Evolutionary conservation across 2,329 filamentous ascomycete species (phyloP).

Genomic region (Aspergillus cejpii): DNA sequence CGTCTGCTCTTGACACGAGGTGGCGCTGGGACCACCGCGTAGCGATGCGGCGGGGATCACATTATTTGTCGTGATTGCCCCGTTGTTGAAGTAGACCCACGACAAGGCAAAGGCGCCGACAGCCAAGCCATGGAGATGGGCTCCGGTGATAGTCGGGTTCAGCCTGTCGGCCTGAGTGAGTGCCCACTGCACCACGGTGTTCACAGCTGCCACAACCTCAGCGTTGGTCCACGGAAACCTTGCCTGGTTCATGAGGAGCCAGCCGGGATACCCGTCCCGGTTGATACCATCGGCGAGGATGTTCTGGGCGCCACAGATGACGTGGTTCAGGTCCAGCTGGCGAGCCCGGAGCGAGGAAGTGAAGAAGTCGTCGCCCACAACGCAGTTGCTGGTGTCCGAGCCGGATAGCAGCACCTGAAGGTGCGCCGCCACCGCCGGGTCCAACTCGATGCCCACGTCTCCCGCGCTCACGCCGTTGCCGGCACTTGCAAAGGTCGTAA

Average conservation of each 20-base stretch:
- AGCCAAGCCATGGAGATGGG: neutral
- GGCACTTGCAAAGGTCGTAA: constrained; percentile 4
- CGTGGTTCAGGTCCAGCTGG: neutral
- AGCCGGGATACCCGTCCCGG: neutral
- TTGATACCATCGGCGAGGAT: neutral
- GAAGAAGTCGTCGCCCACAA: neutral
- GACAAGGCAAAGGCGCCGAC: neutral
- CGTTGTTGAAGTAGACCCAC: neutral
- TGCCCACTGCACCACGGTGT: constrained; percentile 3
- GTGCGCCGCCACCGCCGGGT: constrained; percentile 2
- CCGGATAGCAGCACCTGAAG: constrained; percentile 4
- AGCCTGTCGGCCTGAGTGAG: constrained; percentile 1
- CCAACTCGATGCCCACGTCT: constrained; percentile 3
- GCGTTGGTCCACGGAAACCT: constrained; percentile 1
- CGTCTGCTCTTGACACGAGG: constrained; percentile 2
- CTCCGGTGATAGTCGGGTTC: constrained; percentile 2
- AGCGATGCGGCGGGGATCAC: constrained; percentile 2
- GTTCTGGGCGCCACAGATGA: constrained; percentile 1
- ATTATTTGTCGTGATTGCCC: constrained; percentile 2
- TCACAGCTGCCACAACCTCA: constrained; percentile 1
- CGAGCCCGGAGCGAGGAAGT: constrained; percentile 1
- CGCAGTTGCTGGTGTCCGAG: constrained; percentile 2
- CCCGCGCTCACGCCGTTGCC: neutral
- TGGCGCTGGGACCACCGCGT: constrained; percentile 1
- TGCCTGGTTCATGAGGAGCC: constrained; percentile 1